These are phyloP conservation scores for Narthecium ossifragum DNA, from an alignment of 106 monocot genomes.

Conservation along the genomic window DNA sequence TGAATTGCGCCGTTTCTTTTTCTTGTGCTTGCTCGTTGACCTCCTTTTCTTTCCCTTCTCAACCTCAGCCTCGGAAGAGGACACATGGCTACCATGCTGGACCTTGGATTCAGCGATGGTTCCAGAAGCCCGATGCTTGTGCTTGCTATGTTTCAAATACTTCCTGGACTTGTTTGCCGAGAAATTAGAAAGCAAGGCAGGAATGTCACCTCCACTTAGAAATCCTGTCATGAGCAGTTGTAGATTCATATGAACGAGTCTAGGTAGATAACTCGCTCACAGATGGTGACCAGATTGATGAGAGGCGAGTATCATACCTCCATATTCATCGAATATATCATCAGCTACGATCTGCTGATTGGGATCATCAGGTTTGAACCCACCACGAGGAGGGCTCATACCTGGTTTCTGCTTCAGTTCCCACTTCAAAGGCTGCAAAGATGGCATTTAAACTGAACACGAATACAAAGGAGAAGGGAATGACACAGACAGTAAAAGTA, in stretches of 20 bases:
- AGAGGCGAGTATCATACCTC: conserved; percentile 36
- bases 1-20: conserved; percentile 1
- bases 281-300: neutral
- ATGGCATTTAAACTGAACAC: too few relatives aligned
- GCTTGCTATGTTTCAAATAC: conserved; percentile 27
- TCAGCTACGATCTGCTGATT: conserved; percentile 97
- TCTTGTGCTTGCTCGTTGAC: conserved; percentile 8
- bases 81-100: neutral
- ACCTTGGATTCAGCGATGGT: neutral
- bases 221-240: conserved; percentile 46
- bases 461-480: too few relatives aligned
- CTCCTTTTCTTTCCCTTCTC: conserved; percentile 20
- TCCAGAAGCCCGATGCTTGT: conserved; percentile 3
- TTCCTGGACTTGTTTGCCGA: conserved; percentile 42
- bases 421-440: conserved; percentile 79
- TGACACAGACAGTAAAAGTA: too few relatives aligned
- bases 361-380: conserved; percentile 87
- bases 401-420: conserved; percentile 93
- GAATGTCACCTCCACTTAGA: conserved; percentile 71
- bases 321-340: conserved; percentile 99
- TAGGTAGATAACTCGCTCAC: neutral
- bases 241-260: neutral
- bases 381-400: conserved; percentile 90
- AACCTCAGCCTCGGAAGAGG: conserved; percentile 23
- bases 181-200: conserved; percentile 53